Conservation (phyloP, 2,329 filamentous ascomycete genomes). For the Corynespora cassiicola region DNA sequence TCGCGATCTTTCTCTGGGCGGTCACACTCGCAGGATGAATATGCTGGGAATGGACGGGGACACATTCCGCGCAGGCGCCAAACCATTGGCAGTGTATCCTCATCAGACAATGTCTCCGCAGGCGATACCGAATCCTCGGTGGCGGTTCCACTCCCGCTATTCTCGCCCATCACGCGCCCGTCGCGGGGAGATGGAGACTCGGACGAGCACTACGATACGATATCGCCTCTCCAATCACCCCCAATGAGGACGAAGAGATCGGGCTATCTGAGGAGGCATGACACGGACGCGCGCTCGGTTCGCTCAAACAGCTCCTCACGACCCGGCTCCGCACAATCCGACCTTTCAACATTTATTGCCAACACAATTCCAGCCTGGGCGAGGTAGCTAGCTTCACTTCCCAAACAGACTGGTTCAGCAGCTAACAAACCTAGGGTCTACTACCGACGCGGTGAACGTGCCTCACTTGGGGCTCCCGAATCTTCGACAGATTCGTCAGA, state of each 20-base stretch:
- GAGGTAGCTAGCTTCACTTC: constrained; percentile 25
- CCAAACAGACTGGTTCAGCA: neutral
- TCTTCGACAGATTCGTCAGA: constrained; percentile 37
- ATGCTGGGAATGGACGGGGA: constrained; percentile 26
- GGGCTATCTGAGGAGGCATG: constrained; percentile 39
- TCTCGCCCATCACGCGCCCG: constrained; percentile 34
- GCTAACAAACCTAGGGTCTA: constrained; percentile 37
- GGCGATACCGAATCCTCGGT: constrained; percentile 38
- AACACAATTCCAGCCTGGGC: constrained; percentile 48
- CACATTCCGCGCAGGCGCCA: constrained; percentile 35
- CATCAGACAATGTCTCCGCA: constrained; percentile 39
- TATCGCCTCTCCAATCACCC: constrained; percentile 47
- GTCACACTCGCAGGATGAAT: constrained; percentile 40
- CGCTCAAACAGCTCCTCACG: constrained; percentile 38
- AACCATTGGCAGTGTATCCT: constrained; percentile 42
- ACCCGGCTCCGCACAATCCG: constrained; percentile 44
- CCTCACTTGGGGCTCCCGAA: constrained; percentile 40
- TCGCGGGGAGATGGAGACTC: constrained; percentile 39
- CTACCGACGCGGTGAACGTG: constrained; percentile 44
- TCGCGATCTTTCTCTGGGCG: constrained; percentile 40
- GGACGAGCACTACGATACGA: constrained; percentile 46
- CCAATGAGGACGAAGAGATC: constrained; percentile 47
- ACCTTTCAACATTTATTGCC: constrained; percentile 40
- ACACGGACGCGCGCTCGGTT: constrained; percentile 40
- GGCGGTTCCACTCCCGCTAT: constrained; percentile 44